Evolutionary conservation across 768 basidiomycete genomes (phyloP).

Genomic region (Chalciporus piperatus): DNA sequence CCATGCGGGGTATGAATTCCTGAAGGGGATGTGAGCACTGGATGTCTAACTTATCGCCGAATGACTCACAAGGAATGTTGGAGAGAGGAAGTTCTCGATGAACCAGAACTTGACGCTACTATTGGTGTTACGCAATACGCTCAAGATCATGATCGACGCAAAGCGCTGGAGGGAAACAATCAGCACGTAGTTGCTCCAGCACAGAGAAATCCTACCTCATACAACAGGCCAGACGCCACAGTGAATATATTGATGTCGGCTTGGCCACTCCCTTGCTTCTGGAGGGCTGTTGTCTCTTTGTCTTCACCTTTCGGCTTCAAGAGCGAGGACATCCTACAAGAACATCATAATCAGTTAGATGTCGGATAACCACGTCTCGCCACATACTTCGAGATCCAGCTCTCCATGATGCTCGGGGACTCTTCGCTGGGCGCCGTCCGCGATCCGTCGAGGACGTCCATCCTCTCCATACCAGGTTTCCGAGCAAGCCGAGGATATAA

Average conservation of each 20-base stretch:
- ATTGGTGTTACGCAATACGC: constrained; percentile 91
- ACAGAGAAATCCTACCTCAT: constrained; percentile 64
- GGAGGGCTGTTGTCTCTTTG: constrained; percentile 12
- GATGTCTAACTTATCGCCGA: background rate
- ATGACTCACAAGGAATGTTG: constrained; percentile 80
- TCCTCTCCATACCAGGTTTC: constrained; percentile 71
- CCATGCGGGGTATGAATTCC: constrained; percentile 95
- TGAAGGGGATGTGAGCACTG: constrained; percentile 27
- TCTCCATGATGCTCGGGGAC: constrained; percentile 43
- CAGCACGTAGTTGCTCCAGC: background rate
- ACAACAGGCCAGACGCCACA: constrained; percentile 93
- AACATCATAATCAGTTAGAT: constrained; percentile 1
- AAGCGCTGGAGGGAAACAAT: constrained; percentile 62
- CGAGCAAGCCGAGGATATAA: constrained; percentile 78
- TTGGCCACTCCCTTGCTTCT: constrained; percentile 40
- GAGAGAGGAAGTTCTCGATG: constrained; percentile 98
- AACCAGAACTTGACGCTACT: constrained; percentile 99
- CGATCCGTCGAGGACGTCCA: constrained; percentile 69
- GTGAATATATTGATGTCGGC: constrained; percentile 99
- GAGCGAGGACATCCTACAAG: constrained; percentile 43
- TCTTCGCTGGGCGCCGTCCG: constrained; percentile 29
- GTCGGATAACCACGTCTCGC: background rate
- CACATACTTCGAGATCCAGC: constrained; percentile 51
- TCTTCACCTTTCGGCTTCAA: constrained; percentile 34
- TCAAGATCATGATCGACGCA: constrained; percentile 96